These are phyloP conservation scores for Backusella tuberculispora DNA, from an alignment of 192 early-diverging fungal species.

Conservation along the genomic window DNA sequence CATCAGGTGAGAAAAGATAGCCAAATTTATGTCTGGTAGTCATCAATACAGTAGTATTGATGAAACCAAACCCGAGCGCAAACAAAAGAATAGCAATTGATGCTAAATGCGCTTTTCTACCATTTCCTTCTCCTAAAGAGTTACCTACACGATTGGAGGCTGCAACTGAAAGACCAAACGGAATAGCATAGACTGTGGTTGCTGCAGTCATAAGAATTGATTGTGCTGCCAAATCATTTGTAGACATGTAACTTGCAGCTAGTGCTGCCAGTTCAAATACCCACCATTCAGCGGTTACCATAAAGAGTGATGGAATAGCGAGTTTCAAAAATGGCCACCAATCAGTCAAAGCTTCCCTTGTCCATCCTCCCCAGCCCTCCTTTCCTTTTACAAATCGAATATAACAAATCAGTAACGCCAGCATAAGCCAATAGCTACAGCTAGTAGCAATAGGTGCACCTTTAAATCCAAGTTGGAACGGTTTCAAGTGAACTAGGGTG, in stretches of 20 bases:
- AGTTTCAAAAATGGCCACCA: slow-evolving; percentile 68
- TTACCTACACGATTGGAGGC: slow-evolving; percentile 83
- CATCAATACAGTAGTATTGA: slow-evolving; percentile 59
- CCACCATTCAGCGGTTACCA: slow-evolving; percentile 82
- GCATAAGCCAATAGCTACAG: slow-evolving; percentile 77
- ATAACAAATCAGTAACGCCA: slow-evolving; percentile 69
- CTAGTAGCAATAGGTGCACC: slow-evolving; percentile 86
- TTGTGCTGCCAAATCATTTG: slow-evolving; percentile 79
- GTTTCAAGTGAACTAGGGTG: slow-evolving; percentile 74
- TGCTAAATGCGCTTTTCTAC: slow-evolving; percentile 54
- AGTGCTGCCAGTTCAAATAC: slow-evolving; percentile 77
- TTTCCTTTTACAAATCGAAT: slow-evolving; percentile 62
- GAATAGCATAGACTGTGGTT: slow-evolving; percentile 72
- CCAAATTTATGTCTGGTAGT: slow-evolving; percentile 60
- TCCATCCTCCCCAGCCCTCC: slow-evolving; percentile 90
- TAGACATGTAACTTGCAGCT: slow-evolving; percentile 77
- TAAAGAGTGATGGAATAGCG: slow-evolving; percentile 77
- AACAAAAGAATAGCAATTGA: too few relatives aligned
- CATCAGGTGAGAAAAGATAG: slow-evolving; percentile 69
- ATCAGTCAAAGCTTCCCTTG: slow-evolving; percentile 63
- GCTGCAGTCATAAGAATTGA: slow-evolving; percentile 77
- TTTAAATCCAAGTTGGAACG: slow-evolving; percentile 72
- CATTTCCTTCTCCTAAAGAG: slow-evolving; percentile 63
- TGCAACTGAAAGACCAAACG: slow-evolving; percentile 80
- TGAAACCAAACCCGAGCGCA: slow-evolving; percentile 43